Base-by-base conservation (phyloP, 345 rosid genomes). In the Bruguiera gymnorhiza region DNA sequence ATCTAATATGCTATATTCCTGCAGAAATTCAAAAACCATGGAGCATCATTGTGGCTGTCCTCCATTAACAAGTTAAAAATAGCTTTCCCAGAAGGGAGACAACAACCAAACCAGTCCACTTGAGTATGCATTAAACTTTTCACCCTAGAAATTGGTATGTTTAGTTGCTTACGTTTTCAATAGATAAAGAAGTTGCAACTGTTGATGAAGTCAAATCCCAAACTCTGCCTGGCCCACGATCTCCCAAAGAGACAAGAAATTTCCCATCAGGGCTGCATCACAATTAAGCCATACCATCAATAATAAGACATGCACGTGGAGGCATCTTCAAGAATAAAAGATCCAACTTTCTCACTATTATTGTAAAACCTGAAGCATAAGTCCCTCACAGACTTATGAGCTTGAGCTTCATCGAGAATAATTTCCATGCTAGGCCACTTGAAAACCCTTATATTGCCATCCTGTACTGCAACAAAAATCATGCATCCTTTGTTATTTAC, bases 341-440 rank as follows among this genome's bases (percentile, higher is more conserved):
- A 57, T 75, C 60, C 39, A 67, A 46, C 58, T 70, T 58, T 65
- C 63, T 34, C 8, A 52, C 54, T 37, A 56, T 36, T 29, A 30
- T 9, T 56, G 66, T 37, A 65, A 62, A 36, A 94, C 99, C 99
- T 92, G 88, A 96, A 92, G 79, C 84, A 80, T 62, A 90, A 69
- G 84, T 85, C 84, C 76, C 88, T 89, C 16, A 89, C 74, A 13
- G 90, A 80, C 36, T 83, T 18, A 83, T 87, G 96, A 68, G 89
- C 91, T 76, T 90, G 54, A 64, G 79, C 83, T 79, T 89, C 90
- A 37, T 88, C 66, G 43, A 90, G 81, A 77, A 86, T 76, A 20
- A 64, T 75, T 48, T 83, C 87, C 97, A 95, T 84, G 83, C 92
- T 78, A 66, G 97, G 97, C 99, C 99, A 95, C 78, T 87, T 84